Evolutionary conservation across 768 basidiomycete genomes (phyloP), one percentile per base, ranked within the genome.

Genomic region (Hypsizygus marmoreus): DNA sequence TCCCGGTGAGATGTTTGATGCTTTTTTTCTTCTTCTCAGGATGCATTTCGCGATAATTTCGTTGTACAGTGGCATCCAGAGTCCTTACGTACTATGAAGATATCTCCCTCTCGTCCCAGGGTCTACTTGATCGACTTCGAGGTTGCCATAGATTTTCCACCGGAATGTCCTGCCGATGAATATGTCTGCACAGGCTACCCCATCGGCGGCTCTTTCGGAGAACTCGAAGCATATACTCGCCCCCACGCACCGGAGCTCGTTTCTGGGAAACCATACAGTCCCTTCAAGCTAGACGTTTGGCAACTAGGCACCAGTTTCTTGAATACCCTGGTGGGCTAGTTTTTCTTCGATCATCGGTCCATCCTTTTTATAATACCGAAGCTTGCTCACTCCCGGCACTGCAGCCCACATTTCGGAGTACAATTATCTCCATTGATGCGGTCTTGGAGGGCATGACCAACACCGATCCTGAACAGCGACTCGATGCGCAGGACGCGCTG

Each of bases 21-120:
- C n/a, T n/a, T n/a, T n/a, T n/a, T n/a, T n/a, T n/a, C n/a, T n/a
- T n/a, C 1, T 37, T 17, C 30, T n/a, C 34, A 67, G 63, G 62
- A 67, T 33, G 60, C 62, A 12, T 64, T 62, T 42, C 49, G 33
- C 9, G 61, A 64, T 39, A 67, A 69, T 43, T 67, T 64, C 36
- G 40, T 66, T 3, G 34, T 66, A 3, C 56, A 69, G 40, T 65
- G 59, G 57, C 57, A 63, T 4, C 66, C 66, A 2, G 61, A 67
- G 36, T 65, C 64, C 3, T 24, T 67, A 13, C 14, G 23, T 2
- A 24, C 34, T 17, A 43, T 13, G 16, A 49, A 30, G 23, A 14
- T 38, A 20, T 36, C 41, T 11, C 12, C 31, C 17, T 43, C 48
- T 17, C 37, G 37, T 1, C 36, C 42, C 10, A 22, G 41, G 16